These are phyloP conservation scores for Teunomyces barrocoloradensis DNA, from an alignment of 805 yeast species.

Conservation along the genomic window DNA sequence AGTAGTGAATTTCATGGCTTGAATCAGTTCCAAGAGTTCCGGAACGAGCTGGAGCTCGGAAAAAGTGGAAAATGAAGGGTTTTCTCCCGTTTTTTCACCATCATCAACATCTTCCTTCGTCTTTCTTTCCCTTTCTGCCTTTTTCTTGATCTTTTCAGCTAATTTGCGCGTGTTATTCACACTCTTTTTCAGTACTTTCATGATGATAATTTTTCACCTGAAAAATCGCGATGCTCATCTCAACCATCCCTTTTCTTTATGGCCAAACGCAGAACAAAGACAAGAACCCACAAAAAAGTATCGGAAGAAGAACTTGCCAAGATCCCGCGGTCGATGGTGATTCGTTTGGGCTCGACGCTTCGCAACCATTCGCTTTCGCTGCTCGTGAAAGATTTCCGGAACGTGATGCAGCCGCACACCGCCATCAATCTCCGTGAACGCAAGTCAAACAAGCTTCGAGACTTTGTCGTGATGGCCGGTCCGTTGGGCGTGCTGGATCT, in stretches of 20 bases:
- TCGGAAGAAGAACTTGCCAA: slow-evolving; percentile 65
- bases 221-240: neutral
- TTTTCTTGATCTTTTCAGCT: slow-evolving; percentile 51
- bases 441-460: slow-evolving; percentile 81
- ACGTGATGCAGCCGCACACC: slow-evolving; percentile 94
- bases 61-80: slow-evolving; percentile 14
- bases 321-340: slow-evolving; percentile 92
- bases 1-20: slow-evolving; percentile 64
- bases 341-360: slow-evolving; percentile 75
- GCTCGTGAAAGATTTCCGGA: slow-evolving; percentile 82
- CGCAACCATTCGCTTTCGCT: slow-evolving; percentile 81
- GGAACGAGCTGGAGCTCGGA: slow-evolving; percentile 64
- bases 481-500: slow-evolving; percentile 91
- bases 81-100: slow-evolving; percentile 1
- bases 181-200: slow-evolving; percentile 8
- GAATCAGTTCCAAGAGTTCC: slow-evolving; percentile 77
- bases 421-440: slow-evolving; percentile 86
- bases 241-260: slow-evolving; percentile 14
- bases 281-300: slow-evolving; percentile 76
- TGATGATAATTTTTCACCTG: neutral
- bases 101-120: neutral
- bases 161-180: slow-evolving; percentile 41
- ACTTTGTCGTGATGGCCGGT: slow-evolving; percentile 97
- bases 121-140: slow-evolving; percentile 10
- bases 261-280: slow-evolving; percentile 56